Evolutionary conservation across 139 green algal species (phyloP).

Genomic region (Gonium pectorale): DNA sequence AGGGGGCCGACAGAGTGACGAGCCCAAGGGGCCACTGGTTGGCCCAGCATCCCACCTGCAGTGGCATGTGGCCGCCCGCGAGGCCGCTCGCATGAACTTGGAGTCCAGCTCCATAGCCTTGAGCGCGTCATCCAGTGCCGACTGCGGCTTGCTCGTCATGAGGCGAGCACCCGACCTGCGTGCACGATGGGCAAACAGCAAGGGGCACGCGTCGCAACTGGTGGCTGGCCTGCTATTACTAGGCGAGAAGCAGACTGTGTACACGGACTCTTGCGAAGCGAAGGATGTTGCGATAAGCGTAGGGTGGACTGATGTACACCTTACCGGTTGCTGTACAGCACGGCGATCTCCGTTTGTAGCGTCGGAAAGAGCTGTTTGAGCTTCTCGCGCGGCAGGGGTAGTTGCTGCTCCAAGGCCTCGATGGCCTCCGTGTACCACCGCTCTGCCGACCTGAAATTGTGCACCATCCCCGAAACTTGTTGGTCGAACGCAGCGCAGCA

Average conservation of each 20-base stretch:
- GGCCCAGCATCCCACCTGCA: conserved; percentile 50
- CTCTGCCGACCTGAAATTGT: conserved; percentile 13
- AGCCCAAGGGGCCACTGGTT: too few species aligned
- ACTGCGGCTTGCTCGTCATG: conserved; percentile 51
- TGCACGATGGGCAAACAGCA: too few species aligned
- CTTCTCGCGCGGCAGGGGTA: not conserved
- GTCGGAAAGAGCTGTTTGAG: conserved; percentile 22
- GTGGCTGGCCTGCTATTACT: too few species aligned
- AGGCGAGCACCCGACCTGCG: conserved; percentile 46
- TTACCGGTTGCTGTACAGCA: conserved; percentile 61
- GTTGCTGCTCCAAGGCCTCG: conserved; percentile 30
- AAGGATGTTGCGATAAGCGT: too few species aligned
- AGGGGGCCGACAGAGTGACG: too few species aligned
- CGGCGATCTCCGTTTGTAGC: conserved; percentile 45
- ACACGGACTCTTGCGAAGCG: too few species aligned
- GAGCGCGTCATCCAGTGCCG: conserved; percentile 53
- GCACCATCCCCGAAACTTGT: not conserved
- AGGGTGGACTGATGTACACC: not conserved
- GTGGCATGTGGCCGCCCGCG: conserved; percentile 54
- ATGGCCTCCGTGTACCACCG: conserved; percentile 46
- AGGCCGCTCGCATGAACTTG: conserved; percentile 54
- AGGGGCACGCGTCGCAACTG: too few species aligned
- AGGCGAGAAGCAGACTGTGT: too few species aligned
- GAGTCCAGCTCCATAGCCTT: conserved; percentile 49
- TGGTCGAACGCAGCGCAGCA: not conserved